Conservation (phyloP, 257 asterid genomes). For the Echium plantagineum region DNA sequence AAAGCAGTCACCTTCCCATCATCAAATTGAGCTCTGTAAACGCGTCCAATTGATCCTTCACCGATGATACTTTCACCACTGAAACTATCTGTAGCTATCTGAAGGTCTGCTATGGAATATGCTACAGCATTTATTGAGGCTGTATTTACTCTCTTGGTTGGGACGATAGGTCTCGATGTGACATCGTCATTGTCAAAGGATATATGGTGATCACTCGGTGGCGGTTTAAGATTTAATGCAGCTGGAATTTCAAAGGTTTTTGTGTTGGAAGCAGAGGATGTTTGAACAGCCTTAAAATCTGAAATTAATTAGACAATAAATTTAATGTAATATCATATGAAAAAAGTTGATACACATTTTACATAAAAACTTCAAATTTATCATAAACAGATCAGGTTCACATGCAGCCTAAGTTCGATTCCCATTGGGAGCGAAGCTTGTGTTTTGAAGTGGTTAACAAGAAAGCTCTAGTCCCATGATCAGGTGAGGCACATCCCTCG, state of each 20-base stretch:
- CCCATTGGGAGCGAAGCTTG: too few species aligned
- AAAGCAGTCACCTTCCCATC: slow-evolving; percentile 57
- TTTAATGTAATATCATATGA: not conserved
- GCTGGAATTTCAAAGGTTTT: slow-evolving; percentile 56
- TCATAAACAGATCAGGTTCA: not conserved
- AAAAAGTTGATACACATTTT: too few species aligned
- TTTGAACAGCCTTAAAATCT: slow-evolving; percentile 55
- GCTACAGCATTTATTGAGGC: slow-evolving; percentile 51
- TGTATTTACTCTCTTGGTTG: slow-evolving; percentile 46
- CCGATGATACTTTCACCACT: slow-evolving; percentile 66
- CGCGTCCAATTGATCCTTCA: slow-evolving; percentile 85
- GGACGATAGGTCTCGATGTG: slow-evolving; percentile 46
- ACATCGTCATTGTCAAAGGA: slow-evolving; percentile 73
- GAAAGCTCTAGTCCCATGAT: too few species aligned
- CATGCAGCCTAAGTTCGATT: too few species aligned
- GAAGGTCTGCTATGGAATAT: slow-evolving; percentile 78
- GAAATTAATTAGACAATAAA: slow-evolving; percentile 8
- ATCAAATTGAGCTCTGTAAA: slow-evolving; percentile 66
- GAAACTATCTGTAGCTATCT: slow-evolving; percentile 91
- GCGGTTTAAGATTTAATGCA: slow-evolving; percentile 59
- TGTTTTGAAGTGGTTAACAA: too few species aligned
- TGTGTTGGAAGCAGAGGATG: slow-evolving; percentile 30
- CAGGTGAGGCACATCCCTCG: too few species aligned
- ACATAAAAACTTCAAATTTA: slow-evolving; percentile 2
- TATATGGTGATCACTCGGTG: slow-evolving; percentile 63